Percentiles rank a stretch among this genome's conserved stretches.
phyloP scores from a whole-genome alignment of 805 yeast genomes.

The Kazachstania taianensis region DNA sequence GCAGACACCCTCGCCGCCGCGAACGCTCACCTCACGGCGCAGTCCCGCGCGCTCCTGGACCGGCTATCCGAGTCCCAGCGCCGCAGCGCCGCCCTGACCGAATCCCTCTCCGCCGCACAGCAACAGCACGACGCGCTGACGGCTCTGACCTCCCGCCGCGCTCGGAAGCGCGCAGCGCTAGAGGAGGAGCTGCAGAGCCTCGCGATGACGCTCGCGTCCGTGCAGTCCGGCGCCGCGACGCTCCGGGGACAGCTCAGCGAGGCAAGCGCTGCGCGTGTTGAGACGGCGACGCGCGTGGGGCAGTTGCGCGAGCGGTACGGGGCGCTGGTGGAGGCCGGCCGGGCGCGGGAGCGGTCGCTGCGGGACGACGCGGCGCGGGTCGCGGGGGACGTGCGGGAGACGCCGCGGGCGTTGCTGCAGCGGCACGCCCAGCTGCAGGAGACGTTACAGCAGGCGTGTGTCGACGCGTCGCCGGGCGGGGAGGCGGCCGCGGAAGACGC shows the following conservation, averaged over 20 bases:
- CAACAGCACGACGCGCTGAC: constrained; percentile 56
- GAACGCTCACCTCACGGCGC: constrained; percentile 30
- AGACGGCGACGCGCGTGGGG: too few species aligned
- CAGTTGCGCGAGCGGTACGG: too few species aligned
- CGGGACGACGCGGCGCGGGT: too few species aligned
- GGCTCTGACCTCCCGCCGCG: constrained; percentile 41
- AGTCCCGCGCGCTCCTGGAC: constrained; percentile 41
- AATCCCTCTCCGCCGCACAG: constrained; percentile 50
- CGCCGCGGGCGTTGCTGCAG: too few species aligned
- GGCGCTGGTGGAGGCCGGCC: too few species aligned
- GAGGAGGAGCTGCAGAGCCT: constrained; percentile 8
- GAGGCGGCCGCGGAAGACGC: too few species aligned
- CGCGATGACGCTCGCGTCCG: not conserved
- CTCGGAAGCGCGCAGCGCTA: constrained; percentile 54
- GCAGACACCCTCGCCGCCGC: constrained; percentile 44
- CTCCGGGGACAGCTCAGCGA: constrained; percentile 2
- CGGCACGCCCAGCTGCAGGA: too few species aligned
- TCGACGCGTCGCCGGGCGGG: too few species aligned
- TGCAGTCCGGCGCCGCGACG: not conserved
- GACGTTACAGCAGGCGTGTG: too few species aligned
- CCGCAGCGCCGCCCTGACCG: constrained; percentile 39
- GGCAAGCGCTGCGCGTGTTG: not conserved
- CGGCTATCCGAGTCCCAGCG: constrained; percentile 38
- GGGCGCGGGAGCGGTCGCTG: too few species aligned
- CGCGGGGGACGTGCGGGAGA: too few species aligned